Evolutionary conservation across 306 rosid genomes (phyloP), one percentile per base, ranked within the genome.

Genomic region (Lathyrus oleraceus): DNA sequence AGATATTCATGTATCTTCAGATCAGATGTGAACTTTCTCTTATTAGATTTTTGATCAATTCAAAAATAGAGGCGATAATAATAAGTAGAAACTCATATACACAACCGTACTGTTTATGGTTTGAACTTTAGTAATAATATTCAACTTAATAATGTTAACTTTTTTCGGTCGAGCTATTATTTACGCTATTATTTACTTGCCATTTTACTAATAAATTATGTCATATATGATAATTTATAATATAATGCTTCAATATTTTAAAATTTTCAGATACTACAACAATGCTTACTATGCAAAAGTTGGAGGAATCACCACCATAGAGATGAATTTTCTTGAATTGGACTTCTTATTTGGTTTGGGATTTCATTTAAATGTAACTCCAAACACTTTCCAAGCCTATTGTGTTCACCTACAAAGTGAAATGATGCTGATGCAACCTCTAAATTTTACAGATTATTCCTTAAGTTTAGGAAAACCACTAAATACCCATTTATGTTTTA

Each of bases 201-300:
- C 32, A 28, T 28, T 28, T 27, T 28, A 28, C 5, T 28, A 28
- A 28, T 28, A 28, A 4, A 28, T 28, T 32, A 32, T 6, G 38
- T 32, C 38, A 32, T 32, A 32, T 32, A 32, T 32, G 1, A 32
- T 32, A 32, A 32, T 5, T 32, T 32, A 32, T 6, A 32, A 32
- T 32, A 32, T 32, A 32, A 32, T 32, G 38, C 8, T 32, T 32
- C 38, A 8, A 32, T 6, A 32, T 35, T 35, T 45, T 74, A 36
- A 28, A 54, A 67, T 58, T 15, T 30, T 73, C 80, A 94, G 99
- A 84, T 94, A 81, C 83, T 91, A 94, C 81, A 94, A 91, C 86
- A 94, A 94, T 78, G 99, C 97, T 10, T 94, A 87, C 82, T 94
- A 86, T 83, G 99, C 99, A 79, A 94, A 89, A 86, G 91, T 94